Conservation (phyloP, 345 rosid genomes). For the Garcia nutans region DNA sequence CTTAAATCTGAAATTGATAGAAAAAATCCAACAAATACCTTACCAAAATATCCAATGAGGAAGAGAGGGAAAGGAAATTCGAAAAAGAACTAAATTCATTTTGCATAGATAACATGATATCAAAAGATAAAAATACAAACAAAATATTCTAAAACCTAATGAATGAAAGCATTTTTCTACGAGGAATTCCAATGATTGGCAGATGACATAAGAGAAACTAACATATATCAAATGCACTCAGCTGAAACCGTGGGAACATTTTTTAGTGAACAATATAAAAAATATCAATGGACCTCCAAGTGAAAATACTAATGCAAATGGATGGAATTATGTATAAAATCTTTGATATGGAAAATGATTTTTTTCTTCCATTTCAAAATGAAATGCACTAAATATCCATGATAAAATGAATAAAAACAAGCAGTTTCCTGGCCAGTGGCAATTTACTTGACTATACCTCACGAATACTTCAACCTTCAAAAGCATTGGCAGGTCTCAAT, state of each 20-base stretch:
- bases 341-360: not conserved
- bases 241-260: not conserved
- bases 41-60: not conserved
- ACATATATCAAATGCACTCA: not conserved
- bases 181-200: not conserved
- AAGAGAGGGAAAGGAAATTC: not conserved
- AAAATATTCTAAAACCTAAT: not conserved
- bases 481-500: slow-evolving; percentile 29
- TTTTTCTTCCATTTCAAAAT: not conserved
- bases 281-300: not conserved
- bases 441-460: slow-evolving; percentile 19
- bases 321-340: not conserved
- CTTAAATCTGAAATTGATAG: not conserved
- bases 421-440: slow-evolving; percentile 2
- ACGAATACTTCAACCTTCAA: slow-evolving; percentile 23
- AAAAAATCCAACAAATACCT: not conserved
- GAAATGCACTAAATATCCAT: not conserved
- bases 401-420: not conserved
- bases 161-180: not conserved
- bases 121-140: not conserved
- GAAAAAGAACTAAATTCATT: not conserved
- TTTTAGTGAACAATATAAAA: not conserved
- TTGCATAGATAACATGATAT: not conserved
- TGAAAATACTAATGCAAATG: not conserved
- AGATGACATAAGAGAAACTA: not conserved